Evolutionary conservation across 176 grass and related monocot species (phyloP), one percentile per base, ranked within the genome.

Genomic region (Urochloa ruziziensis): DNA sequence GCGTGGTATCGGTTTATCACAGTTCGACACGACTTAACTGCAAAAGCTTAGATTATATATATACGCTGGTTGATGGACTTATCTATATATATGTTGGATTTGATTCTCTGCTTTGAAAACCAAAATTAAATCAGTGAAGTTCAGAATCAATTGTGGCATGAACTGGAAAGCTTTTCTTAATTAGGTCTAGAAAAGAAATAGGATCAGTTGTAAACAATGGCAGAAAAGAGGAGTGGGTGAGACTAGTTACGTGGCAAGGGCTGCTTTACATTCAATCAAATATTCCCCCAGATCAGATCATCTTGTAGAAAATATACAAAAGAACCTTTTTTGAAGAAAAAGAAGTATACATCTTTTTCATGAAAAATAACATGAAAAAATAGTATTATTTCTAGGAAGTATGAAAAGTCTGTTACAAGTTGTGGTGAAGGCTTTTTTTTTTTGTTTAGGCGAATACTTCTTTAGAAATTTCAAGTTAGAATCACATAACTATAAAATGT

Each of bases 251-350:
- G 83, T 86, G 83, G 88, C 88, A 86, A 29, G 3, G 4, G 10
- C 70, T 12, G 10, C 78, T 86, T 89, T 86, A 82, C 83, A 71
- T 47, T 54, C 71, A 76, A 85, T 46, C 63, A 64, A 85, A 86
- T 90, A 82, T 86, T 82, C 83, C 73, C 70, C 8, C 2, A 72
- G 68, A 71, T 71, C 68, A 57, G 36, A 78, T 82, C 44, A 76
- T 75, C 40, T 85, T 11, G 62, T 62, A 61, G 52, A 81, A 82
- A 14, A 27, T 53, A 53, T 54, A 53, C n/a, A 80, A 36, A 28
- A 54, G 10, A 25, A 16, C 10, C 24, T 52, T 3, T 80, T 36
- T 28, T 11, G 6, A 68, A 13, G 4, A 13, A 67, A 63, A 68
- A 13, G 46, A 54, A 37, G 54, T 24, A 57, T 7, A 53, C n/a